Base-by-base conservation (phyloP, 352 stramenopile species). In the Peronospora farinosa region DNA sequence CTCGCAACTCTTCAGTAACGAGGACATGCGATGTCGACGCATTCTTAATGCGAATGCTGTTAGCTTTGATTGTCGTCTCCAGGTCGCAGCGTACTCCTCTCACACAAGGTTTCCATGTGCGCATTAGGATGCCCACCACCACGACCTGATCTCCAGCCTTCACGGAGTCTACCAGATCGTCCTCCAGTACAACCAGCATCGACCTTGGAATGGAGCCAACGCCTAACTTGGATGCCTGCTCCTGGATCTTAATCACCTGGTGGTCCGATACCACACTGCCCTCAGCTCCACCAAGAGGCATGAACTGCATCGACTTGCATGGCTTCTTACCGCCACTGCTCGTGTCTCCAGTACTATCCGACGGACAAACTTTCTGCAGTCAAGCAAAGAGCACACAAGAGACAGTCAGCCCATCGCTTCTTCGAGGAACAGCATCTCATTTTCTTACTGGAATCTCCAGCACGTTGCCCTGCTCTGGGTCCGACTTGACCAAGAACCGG, bases 131-230 rank as follows among this genome's bases (percentile, higher is more conserved):
- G 4, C 95, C 95, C 7, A 88, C 77, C 7, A 95, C 82, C 0
- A 97, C 79, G 3, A 98, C 93, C 52, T 98, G 92, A 68, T 99
- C 95, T n/a, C 96, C 96, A 32, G 96, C 92, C 63, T 98, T 87
- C 15, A 88, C 76, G 5, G 70, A 69, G 47, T 90, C 78, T 19
- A 90, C 78, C 0, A 90, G 53, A 21, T 87, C 74, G 40, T 98
- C 87, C 53, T 96, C 77, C 13, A 98, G 65, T 53, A 98, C 90
- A n/a, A 98, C 84, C 21, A 97, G 63, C 16, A 99, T 95, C 15
- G 84, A 95, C 27, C 92, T 72, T 2, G 95, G 96, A 47, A 98
- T 97, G 28, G 78, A 95, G 0, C 95, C 95, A 25, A 98, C 78
- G 21, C 72, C 76, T 10, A 97, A 58, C 52, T 89, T 92, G n/a